Base-by-base conservation (phyloP, 495 filamentous ascomycete genomes). In the Tetracladium setigerum region DNA sequence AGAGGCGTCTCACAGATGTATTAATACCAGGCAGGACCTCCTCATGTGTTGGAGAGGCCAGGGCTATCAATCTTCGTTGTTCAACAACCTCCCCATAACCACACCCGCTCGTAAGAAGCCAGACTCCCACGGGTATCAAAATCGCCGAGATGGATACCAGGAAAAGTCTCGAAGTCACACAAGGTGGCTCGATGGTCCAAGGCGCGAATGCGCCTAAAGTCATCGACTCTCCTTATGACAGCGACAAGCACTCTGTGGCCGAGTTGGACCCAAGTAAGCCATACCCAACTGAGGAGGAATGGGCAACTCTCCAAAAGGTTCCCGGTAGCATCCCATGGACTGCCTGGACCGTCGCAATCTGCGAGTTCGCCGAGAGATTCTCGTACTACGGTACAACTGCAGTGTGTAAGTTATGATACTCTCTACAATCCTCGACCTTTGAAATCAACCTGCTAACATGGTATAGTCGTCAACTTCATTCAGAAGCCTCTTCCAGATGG, bases 291-390 rank as follows among this genome's bases (percentile, higher is more conserved):
- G 70, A 73, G 1, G 76, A 82, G 31, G 80, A 89, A 41, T 56
- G 83, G 38, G 35, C 46, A 0, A 78, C 74, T 0, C 71, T 89
- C 7, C 78, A 74, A 18, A 78, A 85, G 33, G 71, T 89, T 1
- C 67, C 83, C 12, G 84, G 76, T 35, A 69, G 67, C 31, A 72
- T 91, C 24, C 83, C 81, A 15, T 81, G 69, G 69, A 74, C 65
- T 12, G 72, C 74, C 7, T 89, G 78, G 56, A 82, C 80, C 17
- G 74, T 91, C 44, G 84, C 81, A 16, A 81, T 87, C 53, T 76
- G 87, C 40, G 86, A 90, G 64, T 61, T 87, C 47, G 84, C 78
- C 66, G 86, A 90, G 68, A 81, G 85, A 31, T 86, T 87, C 66
- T 83, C 81, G 8, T 89, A 85, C 68, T 88, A 88, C 59, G 86